Evolutionary conservation across 805 yeast genomes (phyloP).

Genomic region (Teunomyces cretensis): DNA sequence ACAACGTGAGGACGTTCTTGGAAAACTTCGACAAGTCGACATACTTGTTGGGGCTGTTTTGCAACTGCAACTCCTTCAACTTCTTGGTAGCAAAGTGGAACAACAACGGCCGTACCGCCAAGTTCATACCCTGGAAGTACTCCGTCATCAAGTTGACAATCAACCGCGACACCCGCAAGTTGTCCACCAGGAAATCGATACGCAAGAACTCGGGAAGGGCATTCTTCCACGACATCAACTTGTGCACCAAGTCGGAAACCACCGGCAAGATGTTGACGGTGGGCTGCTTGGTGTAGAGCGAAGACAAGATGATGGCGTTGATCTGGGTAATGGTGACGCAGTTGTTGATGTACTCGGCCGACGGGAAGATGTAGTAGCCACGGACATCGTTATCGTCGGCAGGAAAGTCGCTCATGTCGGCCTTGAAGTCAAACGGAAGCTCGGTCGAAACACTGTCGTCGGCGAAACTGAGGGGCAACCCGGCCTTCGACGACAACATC

Average conservation of each 20-base stretch:
- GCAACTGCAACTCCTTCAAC: constrained; percentile 47
- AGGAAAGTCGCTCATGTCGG: constrained; percentile 43
- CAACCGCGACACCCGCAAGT: constrained; percentile 59
- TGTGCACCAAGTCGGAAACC: constrained; percentile 66
- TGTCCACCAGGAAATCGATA: constrained; percentile 58
- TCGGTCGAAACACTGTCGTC: constrained; percentile 81
- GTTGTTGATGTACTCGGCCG: constrained; percentile 72
- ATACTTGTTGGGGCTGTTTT: constrained; percentile 44
- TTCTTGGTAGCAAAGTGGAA: constrained; percentile 75
- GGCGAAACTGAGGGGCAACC: constrained; percentile 73
- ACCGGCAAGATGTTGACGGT: constrained; percentile 73
- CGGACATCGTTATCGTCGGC: constrained; percentile 50
- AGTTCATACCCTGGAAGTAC: constrained; percentile 77
- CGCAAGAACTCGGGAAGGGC: constrained; percentile 61
- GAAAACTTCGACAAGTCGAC: constrained; percentile 70
- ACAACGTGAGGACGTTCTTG: constrained; percentile 60
- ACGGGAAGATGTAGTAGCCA: constrained; percentile 71
- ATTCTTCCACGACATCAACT: constrained; percentile 66
- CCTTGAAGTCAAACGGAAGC: constrained; percentile 69
- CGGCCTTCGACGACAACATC: constrained; percentile 81
- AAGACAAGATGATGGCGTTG: constrained; percentile 69
- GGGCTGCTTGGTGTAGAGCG: constrained; percentile 73
- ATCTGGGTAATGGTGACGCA: constrained; percentile 79
- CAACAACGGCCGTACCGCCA: constrained; percentile 73
- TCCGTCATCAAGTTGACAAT: constrained; percentile 78